phyloP scores from a whole-genome alignment of 140 eudicot genomes.

The Eryngium alpinum region DNA sequence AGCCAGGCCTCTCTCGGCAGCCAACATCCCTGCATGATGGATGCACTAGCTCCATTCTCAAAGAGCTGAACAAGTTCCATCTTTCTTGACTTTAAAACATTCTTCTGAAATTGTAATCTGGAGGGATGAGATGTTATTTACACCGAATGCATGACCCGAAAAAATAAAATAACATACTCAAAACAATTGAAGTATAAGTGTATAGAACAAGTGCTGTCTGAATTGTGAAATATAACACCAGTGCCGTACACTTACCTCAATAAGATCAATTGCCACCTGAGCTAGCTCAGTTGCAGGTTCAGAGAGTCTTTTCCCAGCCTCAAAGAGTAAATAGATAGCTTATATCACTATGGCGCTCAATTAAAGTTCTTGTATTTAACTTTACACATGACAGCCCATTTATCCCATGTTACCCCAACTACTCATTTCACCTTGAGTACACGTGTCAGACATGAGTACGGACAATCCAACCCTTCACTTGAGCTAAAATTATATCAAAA shows the following conservation, averaged over 20 bases:
- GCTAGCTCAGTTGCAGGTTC: conserved; percentile 92
- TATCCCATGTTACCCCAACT: neutral
- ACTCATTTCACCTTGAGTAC: too few species aligned
- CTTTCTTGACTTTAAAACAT: conserved; percentile 86
- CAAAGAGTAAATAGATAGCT: conserved; percentile 11
- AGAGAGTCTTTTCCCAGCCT: conserved; percentile 92
- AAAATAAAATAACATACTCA: too few species aligned
- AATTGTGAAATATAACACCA: too few species aligned
- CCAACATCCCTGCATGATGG: conserved; percentile 99
- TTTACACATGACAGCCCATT: neutral
- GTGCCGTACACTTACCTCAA: conserved; percentile 81
- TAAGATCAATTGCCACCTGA: conserved; percentile 92
- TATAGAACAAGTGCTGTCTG: too few species aligned
- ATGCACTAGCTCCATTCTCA: conserved; percentile 81
- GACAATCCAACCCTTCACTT: too few species aligned
- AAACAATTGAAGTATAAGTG: too few species aligned
- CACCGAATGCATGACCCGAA: too few species aligned
- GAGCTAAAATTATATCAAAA: too few species aligned
- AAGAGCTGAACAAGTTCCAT: conserved; percentile 79
- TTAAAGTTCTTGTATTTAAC: neutral
- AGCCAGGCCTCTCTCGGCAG: conserved; percentile 84
- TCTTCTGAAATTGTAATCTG: conserved; percentile 50
- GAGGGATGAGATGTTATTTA: conserved; percentile 10
- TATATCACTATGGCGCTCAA: neutral
- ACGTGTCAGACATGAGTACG: too few species aligned